Evolutionary conservation across 176 grass and related monocot species (phyloP).

Genomic region (Eleusine coracana): DNA sequence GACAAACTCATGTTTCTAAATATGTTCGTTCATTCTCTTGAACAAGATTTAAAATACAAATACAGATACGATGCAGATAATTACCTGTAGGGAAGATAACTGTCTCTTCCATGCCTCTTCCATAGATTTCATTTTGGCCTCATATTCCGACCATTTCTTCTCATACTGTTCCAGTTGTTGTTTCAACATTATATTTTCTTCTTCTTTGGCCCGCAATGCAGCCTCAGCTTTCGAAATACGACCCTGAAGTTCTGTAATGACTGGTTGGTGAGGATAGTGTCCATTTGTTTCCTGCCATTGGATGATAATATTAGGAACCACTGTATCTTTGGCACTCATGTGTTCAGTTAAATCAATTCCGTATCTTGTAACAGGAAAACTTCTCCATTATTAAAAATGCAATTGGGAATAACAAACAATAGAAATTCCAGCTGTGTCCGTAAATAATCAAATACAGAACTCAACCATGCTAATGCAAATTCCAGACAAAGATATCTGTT

Average conservation of each 20-base stretch:
- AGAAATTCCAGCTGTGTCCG: constrained; percentile 14
- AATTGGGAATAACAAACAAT: constrained; percentile 19
- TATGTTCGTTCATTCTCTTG: not conserved
- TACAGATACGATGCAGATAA: constrained; percentile 12
- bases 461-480: constrained; percentile 24
- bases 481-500: not conserved
- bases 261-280: constrained; percentile 51
- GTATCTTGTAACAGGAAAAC: constrained; percentile 21
- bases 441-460: not conserved
- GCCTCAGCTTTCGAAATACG: constrained; percentile 63
- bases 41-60: constrained; percentile 27
- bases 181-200: constrained; percentile 82
- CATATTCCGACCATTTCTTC: constrained; percentile 86
- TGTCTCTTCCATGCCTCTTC: constrained; percentile 89
- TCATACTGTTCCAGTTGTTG: constrained; percentile 83
- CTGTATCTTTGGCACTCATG: not conserved
- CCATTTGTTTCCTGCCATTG: constrained; percentile 57
- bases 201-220: constrained; percentile 72
- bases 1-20: constrained; percentile 27
- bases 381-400: constrained; percentile 1
- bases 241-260: constrained; percentile 57
- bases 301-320: constrained; percentile 32
- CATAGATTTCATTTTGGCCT: constrained; percentile 92
- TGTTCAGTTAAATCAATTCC: constrained; percentile 4
- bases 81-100: constrained; percentile 87